Percentiles rank a stretch among this genome's conserved stretches.
Evolutionary conservation across 106 monocot genomes (phyloP).

Genomic region (Dioscorea alata): DNA sequence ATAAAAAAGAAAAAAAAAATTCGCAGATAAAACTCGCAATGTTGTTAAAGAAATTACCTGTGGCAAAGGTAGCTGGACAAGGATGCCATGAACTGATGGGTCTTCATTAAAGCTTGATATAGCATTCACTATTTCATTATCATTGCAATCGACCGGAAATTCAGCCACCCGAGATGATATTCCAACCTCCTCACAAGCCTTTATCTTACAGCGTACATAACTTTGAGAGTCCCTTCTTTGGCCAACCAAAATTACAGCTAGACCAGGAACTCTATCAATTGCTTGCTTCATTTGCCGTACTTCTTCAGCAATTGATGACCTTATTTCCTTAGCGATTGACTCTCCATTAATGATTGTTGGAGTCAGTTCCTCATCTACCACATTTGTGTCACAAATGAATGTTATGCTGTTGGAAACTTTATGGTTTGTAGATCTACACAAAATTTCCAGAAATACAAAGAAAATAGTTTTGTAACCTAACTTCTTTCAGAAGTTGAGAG

Average conservation of each 20-base stretch:
- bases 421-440: not conserved
- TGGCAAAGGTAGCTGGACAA: constrained; percentile 92
- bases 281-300: constrained; percentile 49
- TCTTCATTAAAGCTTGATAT: constrained; percentile 62
- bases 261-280: constrained; percentile 55
- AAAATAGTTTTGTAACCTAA: not conserved
- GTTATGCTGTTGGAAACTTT: not conserved
- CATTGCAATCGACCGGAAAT: constrained; percentile 60
- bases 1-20: not conserved
- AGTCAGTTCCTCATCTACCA: constrained; percentile 17
- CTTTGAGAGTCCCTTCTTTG: constrained; percentile 72
- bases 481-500: not conserved
- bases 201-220: constrained; percentile 68
- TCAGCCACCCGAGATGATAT: constrained; percentile 56
- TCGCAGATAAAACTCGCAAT: constrained; percentile 3
- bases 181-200: constrained; percentile 83
- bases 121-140: constrained; percentile 55
- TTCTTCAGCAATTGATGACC: constrained; percentile 50
- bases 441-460: not conserved
- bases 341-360: constrained; percentile 73
- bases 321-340: constrained; percentile 65
- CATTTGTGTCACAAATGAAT: constrained; percentile 1
- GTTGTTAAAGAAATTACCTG: constrained; percentile 47
- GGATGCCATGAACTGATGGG: constrained; percentile 91
- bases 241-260: constrained; percentile 85